Evolutionary conservation across 2,329 filamentous ascomycete species (phyloP), one percentile per base, ranked within the genome.

Genomic region (Claviceps maximensis): DNA sequence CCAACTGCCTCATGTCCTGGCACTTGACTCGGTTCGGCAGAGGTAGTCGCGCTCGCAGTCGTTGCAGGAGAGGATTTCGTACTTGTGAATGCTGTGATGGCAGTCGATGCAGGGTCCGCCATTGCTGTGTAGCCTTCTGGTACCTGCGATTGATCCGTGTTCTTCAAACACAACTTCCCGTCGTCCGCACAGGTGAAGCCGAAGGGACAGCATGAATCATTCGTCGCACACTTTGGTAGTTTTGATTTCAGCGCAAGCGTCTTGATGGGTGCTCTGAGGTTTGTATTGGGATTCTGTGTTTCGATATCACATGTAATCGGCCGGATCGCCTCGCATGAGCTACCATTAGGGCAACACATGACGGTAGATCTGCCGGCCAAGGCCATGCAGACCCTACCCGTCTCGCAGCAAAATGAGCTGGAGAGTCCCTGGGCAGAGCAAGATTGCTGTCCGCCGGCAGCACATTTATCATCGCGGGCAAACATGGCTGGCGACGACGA

Each of bases 341-440:
- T 61, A 38, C 74, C 78, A 1, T 65, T 58, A 1, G 85, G 85
- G 63, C 86, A 90, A 71, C 86, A 90, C 49, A 89, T 70, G 15
- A 83, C 74, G 0, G 84, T 86, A 6, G 83, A 83, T 46, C 74
- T 70, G n/a, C 71, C 78, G 12, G 83, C 83, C 47, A 89, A 74
- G 1, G 74, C 60, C 42, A 80, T 70, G 67, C 86, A 90, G 2
- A 63, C 73, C 7, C 74, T 69, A 19, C 64, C 67, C 29, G 67
- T 56, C 3, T 75, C 67, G 62, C 86, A 90, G 71, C 85, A 89
- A 64, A 89, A 87, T 63, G 77, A 73, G 50, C 70, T 71, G 1
- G 84, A 83, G 23, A 87, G 72, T 31, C 69, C 71, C 29, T 68
- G 63, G 25, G 75, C 67, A 10, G 52, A 38, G 63, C 84, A 88